Conservation (phyloP, 2,329 filamentous ascomycete genomes). For the Lachnellula subtilissima region DNA sequence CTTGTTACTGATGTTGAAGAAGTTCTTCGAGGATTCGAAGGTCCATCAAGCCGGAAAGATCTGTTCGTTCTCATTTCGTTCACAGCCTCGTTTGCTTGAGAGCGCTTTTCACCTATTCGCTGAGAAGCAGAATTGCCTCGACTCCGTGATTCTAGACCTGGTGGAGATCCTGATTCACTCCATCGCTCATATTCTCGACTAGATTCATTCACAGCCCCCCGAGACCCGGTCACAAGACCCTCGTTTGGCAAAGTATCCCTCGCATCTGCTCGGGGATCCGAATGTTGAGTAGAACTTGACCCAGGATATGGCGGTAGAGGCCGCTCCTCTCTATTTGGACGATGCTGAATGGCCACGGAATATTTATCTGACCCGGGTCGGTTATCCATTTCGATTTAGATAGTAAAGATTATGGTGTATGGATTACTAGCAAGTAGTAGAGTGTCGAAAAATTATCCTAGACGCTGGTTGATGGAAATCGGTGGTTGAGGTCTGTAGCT, state of each 20-base stretch:
- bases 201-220: background rate
- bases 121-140: conserved; percentile 5
- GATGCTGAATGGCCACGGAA: background rate
- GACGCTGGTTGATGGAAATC: too few relatives aligned
- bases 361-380: background rate
- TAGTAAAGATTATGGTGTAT: background rate
- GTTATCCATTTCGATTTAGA: background rate
- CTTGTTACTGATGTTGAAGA: background rate
- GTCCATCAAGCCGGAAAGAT: background rate
- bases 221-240: background rate
- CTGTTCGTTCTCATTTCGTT: background rate
- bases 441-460: too few relatives aligned
- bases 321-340: background rate
- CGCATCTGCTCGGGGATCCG: background rate
- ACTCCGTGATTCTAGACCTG: conserved; percentile 2
- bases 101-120: background rate
- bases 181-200: conserved; percentile 2
- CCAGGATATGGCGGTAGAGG: conserved; percentile 4
- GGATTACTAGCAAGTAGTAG: too few relatives aligned
- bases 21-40: background rate
- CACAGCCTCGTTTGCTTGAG: background rate
- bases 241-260: background rate
- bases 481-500: too few relatives aligned
- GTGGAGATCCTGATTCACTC: conserved; percentile 2
- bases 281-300: background rate